These are phyloP conservation scores for Aeschynomene evenia DNA, from an alignment of 306 rosid genomes.

Conservation along the genomic window DNA sequence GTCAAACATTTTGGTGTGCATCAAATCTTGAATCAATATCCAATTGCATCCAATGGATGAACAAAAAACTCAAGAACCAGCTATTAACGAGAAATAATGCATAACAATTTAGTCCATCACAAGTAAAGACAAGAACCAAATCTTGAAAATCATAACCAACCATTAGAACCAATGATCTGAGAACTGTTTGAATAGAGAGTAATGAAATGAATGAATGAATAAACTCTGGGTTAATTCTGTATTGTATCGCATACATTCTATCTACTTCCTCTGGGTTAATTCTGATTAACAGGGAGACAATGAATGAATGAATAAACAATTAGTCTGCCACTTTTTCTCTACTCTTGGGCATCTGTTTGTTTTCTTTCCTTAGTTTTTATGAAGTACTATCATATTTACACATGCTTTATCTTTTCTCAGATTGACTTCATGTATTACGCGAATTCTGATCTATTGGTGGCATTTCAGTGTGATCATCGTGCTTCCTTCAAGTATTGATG, in stretches of 20 bases:
- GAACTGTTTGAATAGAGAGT: too few relatives aligned
- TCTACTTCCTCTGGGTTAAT: not conserved
- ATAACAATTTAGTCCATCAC: too few relatives aligned
- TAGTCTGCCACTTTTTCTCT: not conserved
- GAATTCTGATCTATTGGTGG: slow-evolving; percentile 78
- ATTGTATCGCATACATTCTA: not conserved
- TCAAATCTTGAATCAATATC: too few relatives aligned
- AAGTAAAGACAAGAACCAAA: too few relatives aligned
- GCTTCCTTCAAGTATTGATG: slow-evolving; percentile 58
- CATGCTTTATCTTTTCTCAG: slow-evolving; percentile 45
- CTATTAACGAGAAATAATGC: too few relatives aligned
- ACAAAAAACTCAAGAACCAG: too few relatives aligned
- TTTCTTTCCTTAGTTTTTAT: not conserved
- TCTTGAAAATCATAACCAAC: too few relatives aligned
- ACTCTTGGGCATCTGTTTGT: not conserved
- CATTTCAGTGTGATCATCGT: slow-evolving; percentile 76
- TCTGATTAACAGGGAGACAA: not conserved
- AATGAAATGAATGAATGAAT: too few relatives aligned
- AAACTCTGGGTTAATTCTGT: too few relatives aligned
- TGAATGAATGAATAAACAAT: not conserved
- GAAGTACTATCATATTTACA: not conserved
- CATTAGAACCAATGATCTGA: too few relatives aligned
- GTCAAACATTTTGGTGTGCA: too few relatives aligned
- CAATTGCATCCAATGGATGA: too few relatives aligned
- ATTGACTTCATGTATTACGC: slow-evolving; percentile 76